Percentiles rank a stretch among this genome's conserved stretches.
Conservation (phyloP, 257 asterid species). For the Perilla frutescens region DNA sequence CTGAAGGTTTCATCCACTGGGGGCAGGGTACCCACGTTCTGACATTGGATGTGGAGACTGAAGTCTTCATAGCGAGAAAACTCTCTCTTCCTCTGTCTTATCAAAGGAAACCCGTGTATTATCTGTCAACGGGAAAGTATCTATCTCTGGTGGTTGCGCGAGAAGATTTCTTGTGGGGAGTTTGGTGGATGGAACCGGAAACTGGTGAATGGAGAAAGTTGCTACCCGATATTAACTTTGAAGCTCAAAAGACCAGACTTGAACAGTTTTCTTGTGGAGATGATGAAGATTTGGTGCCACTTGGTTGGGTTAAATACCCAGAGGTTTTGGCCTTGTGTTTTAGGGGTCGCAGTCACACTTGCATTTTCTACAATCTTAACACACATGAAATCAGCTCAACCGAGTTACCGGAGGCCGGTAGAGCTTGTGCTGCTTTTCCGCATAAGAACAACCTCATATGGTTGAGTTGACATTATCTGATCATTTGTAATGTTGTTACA, state of each 20-base stretch:
- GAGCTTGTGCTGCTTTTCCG: neutral
- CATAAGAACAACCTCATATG: neutral
- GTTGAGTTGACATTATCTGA: neutral
- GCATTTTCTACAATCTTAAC: neutral
- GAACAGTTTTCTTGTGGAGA: neutral
- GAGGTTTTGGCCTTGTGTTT: neutral
- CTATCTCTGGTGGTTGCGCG: neutral
- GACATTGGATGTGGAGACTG: slow-evolving; percentile 33
- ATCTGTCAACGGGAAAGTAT: neutral
- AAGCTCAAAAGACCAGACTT: neutral
- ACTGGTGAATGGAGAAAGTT: slow-evolving; percentile 24
- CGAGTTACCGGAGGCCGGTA: neutral
- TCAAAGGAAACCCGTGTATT: neutral
- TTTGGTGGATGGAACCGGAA: slow-evolving; percentile 25
- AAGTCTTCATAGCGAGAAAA: neutral
- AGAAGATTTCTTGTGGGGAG: neutral
- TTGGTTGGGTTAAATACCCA: slow-evolving; percentile 10
- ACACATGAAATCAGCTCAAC: neutral
- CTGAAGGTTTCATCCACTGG: slow-evolving; percentile 32
- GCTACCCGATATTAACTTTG: neutral
- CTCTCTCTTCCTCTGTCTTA: neutral
- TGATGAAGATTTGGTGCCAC: neutral
- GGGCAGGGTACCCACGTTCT: neutral
- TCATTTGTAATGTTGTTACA: too few relatives aligned
- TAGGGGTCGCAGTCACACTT: neutral